phyloP scores from a whole-genome alignment of 305 asterid species.

The Solanum aculeatissimum region DNA sequence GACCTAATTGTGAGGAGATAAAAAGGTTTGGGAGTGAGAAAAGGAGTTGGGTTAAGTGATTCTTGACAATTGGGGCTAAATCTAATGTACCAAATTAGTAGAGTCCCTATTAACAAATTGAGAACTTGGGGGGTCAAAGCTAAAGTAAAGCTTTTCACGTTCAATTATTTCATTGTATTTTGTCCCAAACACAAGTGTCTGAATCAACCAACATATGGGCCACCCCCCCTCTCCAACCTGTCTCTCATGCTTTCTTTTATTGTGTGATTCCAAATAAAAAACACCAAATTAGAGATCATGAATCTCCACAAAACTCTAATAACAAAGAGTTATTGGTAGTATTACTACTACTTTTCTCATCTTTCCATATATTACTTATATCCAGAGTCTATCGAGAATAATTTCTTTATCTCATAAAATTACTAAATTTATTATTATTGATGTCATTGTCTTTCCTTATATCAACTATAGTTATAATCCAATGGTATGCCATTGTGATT shows the following conservation, averaged over 20 bases:
- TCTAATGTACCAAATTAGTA: neutral
- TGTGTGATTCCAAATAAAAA: neutral
- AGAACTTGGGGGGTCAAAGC: constrained; percentile 31
- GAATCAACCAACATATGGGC: constrained; percentile 46
- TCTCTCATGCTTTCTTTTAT: constrained; percentile 32
- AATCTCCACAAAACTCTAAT: neutral
- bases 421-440: too few relatives aligned
- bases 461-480: neutral
- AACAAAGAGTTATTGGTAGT: neutral
- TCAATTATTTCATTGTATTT: constrained; percentile 47
- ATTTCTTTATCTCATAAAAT: too few relatives aligned
- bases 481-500: neutral
- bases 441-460: too few relatives aligned
- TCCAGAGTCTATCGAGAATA: neutral
- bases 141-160: constrained; percentile 43
- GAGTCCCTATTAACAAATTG: neutral
- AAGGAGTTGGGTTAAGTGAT: constrained; percentile 17
- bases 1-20: constrained; percentile 2
- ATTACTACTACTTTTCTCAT: neutral
- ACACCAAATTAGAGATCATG: neutral
- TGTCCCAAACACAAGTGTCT: constrained; percentile 34
- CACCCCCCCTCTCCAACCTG: constrained; percentile 42
- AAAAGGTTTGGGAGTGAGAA: constrained; percentile 33
- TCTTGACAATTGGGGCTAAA: constrained; percentile 11
- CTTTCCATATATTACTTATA: neutral